These are phyloP conservation scores for Akanthomyces muscarius DNA, from an alignment of 2,329 filamentous ascomycete genomes.

Conservation along the genomic window DNA sequence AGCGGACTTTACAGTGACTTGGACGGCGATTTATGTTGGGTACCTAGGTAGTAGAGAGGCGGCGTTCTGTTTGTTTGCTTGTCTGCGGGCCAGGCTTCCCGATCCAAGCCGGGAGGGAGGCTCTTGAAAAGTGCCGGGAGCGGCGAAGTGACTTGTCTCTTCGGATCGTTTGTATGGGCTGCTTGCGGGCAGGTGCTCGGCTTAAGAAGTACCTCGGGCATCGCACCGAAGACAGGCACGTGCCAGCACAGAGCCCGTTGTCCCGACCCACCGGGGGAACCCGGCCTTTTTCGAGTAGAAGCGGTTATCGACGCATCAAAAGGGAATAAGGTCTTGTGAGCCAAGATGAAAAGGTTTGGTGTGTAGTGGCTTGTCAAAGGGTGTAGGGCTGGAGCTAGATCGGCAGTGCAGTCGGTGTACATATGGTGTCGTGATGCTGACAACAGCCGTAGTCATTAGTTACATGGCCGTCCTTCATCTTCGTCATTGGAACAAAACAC, in stretches of 20 bases:
- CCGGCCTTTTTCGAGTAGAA: not conserved
- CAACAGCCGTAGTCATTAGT: not conserved
- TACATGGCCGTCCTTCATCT: too few relatives aligned
- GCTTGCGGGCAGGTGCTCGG: constrained; percentile 9
- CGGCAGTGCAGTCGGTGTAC: not conserved
- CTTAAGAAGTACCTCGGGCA: constrained; percentile 17
- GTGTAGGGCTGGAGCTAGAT: not conserved
- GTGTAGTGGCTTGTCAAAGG: not conserved
- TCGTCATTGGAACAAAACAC: too few relatives aligned
- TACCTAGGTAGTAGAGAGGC: not conserved
- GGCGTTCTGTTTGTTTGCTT: not conserved
- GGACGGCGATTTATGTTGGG: not conserved
- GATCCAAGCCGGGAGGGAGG: not conserved
- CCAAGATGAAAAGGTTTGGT: too few relatives aligned
- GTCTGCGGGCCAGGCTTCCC: not conserved
- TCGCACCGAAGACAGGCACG: constrained; percentile 8
- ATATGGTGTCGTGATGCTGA: not conserved
- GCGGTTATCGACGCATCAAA: constrained; percentile 16
- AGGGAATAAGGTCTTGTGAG: not conserved
- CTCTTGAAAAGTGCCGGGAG: not conserved
- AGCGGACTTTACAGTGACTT: not conserved
- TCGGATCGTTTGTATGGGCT: not conserved
- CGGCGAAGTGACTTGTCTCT: constrained; percentile 2
- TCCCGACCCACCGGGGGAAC: constrained; percentile 4
- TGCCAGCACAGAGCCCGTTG: not conserved